phyloP scores from a whole-genome alignment of 2,329 filamentous ascomycete species.

The Fusarium oligoseptatum region DNA sequence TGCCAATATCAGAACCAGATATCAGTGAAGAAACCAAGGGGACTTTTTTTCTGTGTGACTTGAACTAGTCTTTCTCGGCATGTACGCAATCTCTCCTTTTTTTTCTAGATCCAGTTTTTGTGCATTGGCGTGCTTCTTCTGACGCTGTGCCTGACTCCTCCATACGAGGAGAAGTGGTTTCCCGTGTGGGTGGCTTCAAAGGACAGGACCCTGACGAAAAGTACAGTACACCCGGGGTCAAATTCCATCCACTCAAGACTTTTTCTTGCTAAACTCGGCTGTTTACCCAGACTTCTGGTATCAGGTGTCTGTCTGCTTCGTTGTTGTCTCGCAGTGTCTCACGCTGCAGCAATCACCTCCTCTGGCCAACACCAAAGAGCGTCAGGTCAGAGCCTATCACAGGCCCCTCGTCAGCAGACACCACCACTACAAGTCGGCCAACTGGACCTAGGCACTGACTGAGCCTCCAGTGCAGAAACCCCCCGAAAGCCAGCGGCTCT shows the following conservation, averaged over 20 bases:
- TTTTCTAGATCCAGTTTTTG: slow-evolving; percentile 12
- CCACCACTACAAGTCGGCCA: slow-evolving; percentile 9
- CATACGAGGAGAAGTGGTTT: not conserved
- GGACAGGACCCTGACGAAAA: slow-evolving; percentile 5
- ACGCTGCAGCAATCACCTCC: slow-evolving; percentile 5
- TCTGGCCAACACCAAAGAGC: not conserved
- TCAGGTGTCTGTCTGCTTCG: slow-evolving; percentile 22
- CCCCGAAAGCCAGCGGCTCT: not conserved
- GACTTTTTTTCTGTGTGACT: slow-evolving; percentile 12
- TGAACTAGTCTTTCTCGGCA: slow-evolving; percentile 1
- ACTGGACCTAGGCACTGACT: slow-evolving; percentile 5
- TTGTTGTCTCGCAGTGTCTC: slow-evolving; percentile 17
- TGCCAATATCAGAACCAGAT: slow-evolving; percentile 15
- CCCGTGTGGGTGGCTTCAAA: not conserved
- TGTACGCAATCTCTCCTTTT: slow-evolving; percentile 13
- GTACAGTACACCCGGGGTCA: not conserved
- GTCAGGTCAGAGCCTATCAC: slow-evolving; percentile 32
- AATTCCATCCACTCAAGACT: slow-evolving; percentile 2
- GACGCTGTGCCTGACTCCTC: not conserved
- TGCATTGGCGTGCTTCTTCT: slow-evolving; percentile 9
- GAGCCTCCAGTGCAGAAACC: slow-evolving; percentile 10
- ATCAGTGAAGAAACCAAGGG: not conserved
- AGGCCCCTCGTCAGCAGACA: slow-evolving; percentile 38
- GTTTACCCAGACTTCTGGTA: not conserved
- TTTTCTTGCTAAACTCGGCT: not conserved